A percentile compares a stretch with the other conserved stretches of the same genome.
Conservation (phyloP, 1,139 yeast species). For the Arxiozyma telluris region DNA sequence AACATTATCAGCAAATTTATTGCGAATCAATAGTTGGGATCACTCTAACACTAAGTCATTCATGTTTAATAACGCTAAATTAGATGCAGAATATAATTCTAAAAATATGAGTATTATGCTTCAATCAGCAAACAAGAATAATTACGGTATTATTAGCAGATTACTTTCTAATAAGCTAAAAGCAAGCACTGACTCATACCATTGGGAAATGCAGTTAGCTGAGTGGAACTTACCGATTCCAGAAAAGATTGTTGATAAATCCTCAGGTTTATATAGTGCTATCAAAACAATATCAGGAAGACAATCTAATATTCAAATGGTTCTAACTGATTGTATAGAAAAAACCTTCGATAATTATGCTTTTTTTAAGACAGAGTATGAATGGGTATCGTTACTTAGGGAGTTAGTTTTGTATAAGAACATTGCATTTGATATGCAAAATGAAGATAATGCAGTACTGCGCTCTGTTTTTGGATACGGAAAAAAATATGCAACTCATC, state of each 20-base stretch:
- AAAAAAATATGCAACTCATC: no score
- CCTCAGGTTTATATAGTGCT: constrained; percentile 18
- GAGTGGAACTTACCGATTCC: constrained; percentile 26
- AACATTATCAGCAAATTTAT: constrained; percentile 43
- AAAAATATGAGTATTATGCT: constrained; percentile 21
- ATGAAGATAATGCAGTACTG: neutral
- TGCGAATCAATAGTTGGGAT: constrained; percentile 34
- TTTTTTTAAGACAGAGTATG: constrained; percentile 2
- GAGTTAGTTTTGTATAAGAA: constrained; percentile 3
- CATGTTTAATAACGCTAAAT: constrained; percentile 47
- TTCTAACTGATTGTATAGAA: neutral
- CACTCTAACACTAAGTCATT: constrained; percentile 37
- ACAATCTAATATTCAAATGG: neutral
- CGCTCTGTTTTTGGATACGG: neutral
- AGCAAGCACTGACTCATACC: constrained; percentile 10
- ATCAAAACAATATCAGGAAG: constrained; percentile 7
- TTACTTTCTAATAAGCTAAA: constrained; percentile 9
- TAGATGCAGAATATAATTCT: constrained; percentile 45
- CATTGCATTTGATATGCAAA: neutral
- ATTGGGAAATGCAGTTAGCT: constrained; percentile 23
- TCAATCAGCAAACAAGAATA: constrained; percentile 9
- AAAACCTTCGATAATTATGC: constrained; percentile 1
- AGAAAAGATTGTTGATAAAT: constrained; percentile 10
- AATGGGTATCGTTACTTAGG: constrained; percentile 8
- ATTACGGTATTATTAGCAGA: constrained; percentile 24